Evolutionary conservation across 169 alveolate genomes (phyloP).

Genomic region (Toxoplasma gondii): DNA sequence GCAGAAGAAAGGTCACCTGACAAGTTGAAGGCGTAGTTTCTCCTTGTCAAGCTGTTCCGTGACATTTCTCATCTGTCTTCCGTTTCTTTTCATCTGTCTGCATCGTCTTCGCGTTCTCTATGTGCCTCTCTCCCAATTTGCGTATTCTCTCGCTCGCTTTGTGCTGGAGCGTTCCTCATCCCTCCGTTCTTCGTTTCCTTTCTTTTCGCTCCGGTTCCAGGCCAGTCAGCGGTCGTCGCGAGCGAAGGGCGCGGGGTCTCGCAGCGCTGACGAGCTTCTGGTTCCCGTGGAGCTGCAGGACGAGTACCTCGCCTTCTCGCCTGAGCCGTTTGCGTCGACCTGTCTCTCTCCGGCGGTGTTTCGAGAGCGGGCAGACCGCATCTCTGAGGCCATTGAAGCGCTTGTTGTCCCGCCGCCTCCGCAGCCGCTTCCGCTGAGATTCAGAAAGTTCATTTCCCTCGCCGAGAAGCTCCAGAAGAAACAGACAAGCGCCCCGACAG

Average conservation of each 20-base stretch:
- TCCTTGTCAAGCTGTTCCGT: no score
- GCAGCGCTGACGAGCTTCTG: neutral
- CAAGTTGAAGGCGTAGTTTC: no score
- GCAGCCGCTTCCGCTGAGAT: neutral
- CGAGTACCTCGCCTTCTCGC: neutral
- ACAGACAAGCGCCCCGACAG: neutral
- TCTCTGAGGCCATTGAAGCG: neutral
- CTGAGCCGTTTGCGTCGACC: neutral
- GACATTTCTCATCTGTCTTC: no score
- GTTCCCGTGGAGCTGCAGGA: neutral
- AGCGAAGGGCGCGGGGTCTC: neutral
- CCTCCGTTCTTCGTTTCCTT: no score
- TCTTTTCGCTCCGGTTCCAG: no score
- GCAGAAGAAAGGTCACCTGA: no score
- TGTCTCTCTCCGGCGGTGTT: neutral
- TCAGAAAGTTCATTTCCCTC: neutral
- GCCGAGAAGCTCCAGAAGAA: neutral
- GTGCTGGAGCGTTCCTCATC: no score
- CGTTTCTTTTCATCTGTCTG: no score
- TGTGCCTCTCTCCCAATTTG: no score
- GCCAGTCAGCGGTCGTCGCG: no score
- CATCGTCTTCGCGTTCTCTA: no score
- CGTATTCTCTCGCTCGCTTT: no score
- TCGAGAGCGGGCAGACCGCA: neutral
- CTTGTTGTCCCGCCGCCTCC: slow-evolving; percentile 31